Conservation (phyloP, 2,329 filamentous ascomycete genomes). For the Fusarium sp. region DNA sequence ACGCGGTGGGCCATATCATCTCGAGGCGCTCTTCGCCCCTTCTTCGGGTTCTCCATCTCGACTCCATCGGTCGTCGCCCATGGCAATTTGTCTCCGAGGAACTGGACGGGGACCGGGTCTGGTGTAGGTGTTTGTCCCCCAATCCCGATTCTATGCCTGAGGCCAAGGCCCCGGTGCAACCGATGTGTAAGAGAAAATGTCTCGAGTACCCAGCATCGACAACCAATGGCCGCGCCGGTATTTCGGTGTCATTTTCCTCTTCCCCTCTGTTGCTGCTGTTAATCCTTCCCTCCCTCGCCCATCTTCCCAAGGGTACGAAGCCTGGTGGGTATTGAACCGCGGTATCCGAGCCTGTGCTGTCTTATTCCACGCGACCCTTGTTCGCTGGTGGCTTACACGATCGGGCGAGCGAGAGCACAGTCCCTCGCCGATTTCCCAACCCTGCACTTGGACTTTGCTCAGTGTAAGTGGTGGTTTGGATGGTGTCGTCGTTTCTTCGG, state of each 20-base stretch:
- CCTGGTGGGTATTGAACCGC: conserved; percentile 23
- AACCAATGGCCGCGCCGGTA: conserved; percentile 31
- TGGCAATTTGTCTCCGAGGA: conserved; percentile 42
- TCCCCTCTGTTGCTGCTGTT: conserved; percentile 11
- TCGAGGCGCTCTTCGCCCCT: conserved; percentile 37
- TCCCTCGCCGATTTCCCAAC: conserved; percentile 7
- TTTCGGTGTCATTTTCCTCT: conserved; percentile 20
- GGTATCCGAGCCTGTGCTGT: conserved; percentile 26
- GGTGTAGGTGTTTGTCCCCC: not conserved
- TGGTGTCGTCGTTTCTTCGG: too few relatives aligned
- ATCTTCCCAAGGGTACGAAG: not conserved
- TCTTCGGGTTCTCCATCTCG: conserved; percentile 11
- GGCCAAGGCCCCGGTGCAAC: conserved; percentile 11
- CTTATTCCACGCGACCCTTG: not conserved
- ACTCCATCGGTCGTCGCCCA: conserved; percentile 45
- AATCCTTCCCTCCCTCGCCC: conserved; percentile 15
- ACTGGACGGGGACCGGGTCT: not conserved
- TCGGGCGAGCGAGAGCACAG: conserved; percentile 10
- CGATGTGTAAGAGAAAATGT: conserved; percentile 37
- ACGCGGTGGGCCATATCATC: conserved; percentile 44
- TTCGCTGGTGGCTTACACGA: conserved; percentile 15
- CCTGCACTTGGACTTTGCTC: conserved; percentile 20
- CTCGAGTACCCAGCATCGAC: conserved; percentile 11
- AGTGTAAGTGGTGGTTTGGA: conserved; percentile 22
- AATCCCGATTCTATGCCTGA: conserved; percentile 28